Evolutionary conservation across 2,329 filamentous ascomycete species (phyloP), one percentile per base, ranked within the genome.

Genomic region (Thielaviopsis punctulata): DNA sequence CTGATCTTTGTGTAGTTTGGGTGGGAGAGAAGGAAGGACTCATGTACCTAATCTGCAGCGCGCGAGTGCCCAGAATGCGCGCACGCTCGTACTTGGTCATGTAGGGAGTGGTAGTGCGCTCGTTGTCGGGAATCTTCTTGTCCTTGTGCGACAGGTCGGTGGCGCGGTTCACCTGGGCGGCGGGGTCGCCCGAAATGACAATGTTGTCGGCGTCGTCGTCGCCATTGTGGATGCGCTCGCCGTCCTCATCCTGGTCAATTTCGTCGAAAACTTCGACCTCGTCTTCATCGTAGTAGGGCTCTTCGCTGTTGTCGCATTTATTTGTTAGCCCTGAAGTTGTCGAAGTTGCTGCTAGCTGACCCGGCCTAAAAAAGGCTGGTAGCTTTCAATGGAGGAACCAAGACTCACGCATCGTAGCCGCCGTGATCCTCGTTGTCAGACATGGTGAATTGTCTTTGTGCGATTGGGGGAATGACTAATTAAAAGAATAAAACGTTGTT

Each of bases 61-160:
- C 92, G 59, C 92, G 77, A 41, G 92, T 96, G 47, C 92, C 92
- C 58, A 98, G 70, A 55, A 98, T 90, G 63, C 92, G 81, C 57
- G 92, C 92, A 60, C 82, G 79, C 74, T 98, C 92, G 69, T 98
- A 98, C 72, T 98, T 98, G 59, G 92, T 98, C 90, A 98, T 94
- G 70, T 95, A 98, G 2, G 90, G 92, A 24, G 92, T 98, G 8
- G 92, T 98, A 22, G 79, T 84, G 61, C 92, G 80, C 68, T 94
- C 79, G 59, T 89, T 85, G 59, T 86, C 85, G 53, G 88, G 77
- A 48, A 98, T 90, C 70, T 87, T 93, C 77, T 93, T 95, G 69
- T 89, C 77, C 63, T 80, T 80, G 62, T 74, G 69, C 48, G 72
- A 71, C 63, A 75, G 76, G 51, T 77, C 73, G 59, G 66, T 70